A percentile compares a stretch with the other conserved stretches of the same genome.
phyloP scores from a whole-genome alignment of 805 yeast species.

The Candida jianshihensis region DNA sequence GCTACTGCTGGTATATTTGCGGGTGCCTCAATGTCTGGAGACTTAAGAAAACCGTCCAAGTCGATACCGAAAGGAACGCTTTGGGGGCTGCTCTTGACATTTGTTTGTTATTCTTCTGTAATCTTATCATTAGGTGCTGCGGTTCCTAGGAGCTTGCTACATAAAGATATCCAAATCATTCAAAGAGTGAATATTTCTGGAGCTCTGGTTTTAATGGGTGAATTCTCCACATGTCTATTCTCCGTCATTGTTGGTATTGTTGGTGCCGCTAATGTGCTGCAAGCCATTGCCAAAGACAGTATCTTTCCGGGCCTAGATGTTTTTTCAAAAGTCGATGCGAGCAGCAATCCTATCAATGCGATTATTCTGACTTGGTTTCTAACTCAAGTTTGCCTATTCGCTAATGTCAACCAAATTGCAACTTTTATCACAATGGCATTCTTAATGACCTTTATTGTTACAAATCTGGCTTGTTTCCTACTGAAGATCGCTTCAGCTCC shows the following conservation, averaged over 20 bases:
- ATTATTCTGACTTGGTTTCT: constrained; percentile 72
- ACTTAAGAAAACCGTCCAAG: constrained; percentile 73
- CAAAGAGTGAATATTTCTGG: constrained; percentile 74
- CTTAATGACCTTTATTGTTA: constrained; percentile 90
- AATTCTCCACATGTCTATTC: constrained; percentile 81
- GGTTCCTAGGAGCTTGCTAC: constrained; percentile 71
- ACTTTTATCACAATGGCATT: constrained; percentile 96
- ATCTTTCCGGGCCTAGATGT: constrained; percentile 72
- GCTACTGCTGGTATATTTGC: constrained; percentile 99
- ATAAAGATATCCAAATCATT: constrained; percentile 75
- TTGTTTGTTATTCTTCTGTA: constrained; percentile 69
- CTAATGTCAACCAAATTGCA: constrained; percentile 91
- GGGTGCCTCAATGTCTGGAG: constrained; percentile 99
- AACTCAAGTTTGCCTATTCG: constrained; percentile 79
- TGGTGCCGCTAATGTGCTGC: constrained; percentile 88
- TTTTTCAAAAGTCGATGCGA: constrained; percentile 45
- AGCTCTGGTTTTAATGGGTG: constrained; percentile 74
- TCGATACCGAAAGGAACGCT: constrained; percentile 93
- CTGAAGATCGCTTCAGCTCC: constrained; percentile 90
- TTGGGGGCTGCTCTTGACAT: constrained; percentile 74
- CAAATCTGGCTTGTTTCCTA: constrained; percentile 88
- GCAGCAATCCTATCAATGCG: constrained; percentile 56
- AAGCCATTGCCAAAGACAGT: constrained; percentile 85
- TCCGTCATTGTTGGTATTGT: constrained; percentile 93
- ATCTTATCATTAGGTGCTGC: constrained; percentile 74